Conservation (phyloP, 208 protist genomes). For the Pavlovales sp. region DNA sequence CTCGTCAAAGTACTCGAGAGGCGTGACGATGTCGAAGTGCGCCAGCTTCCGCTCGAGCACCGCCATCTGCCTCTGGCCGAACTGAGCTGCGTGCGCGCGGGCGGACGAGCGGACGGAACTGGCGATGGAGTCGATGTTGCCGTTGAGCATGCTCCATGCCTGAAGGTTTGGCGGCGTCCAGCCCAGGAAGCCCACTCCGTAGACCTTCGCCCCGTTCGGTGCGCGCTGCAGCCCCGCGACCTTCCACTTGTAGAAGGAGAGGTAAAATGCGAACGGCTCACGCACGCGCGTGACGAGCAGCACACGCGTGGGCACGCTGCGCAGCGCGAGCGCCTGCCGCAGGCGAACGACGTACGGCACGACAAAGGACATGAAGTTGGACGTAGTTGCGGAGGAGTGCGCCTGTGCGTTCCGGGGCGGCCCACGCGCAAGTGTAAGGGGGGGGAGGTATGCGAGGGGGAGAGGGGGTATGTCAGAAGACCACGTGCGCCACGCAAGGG, state of each 20-base stretch:
- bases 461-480: too few species aligned
- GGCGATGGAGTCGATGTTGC: not conserved
- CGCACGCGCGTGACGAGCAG: not conserved
- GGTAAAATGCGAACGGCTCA: slow-evolving; percentile 9
- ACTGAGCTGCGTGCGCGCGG: not conserved
- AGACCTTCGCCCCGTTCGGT: not conserved
- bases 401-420: not conserved
- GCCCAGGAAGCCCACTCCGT: not conserved
- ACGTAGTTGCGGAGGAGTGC: not conserved
- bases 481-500: too few species aligned
- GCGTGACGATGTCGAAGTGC: not conserved
- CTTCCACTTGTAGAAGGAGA: slow-evolving; percentile 10
- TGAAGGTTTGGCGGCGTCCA: slow-evolving; percentile 8
- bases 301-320: not conserved
- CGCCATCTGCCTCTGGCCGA: not conserved
- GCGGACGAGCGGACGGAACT: not conserved
- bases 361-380: not conserved
- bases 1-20: slow-evolving; percentile 18
- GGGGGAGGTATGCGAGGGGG: too few species aligned
- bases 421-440: too few species aligned
- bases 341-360: not conserved
- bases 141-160: not conserved
- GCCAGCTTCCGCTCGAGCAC: not conserved
- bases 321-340: not conserved
- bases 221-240: not conserved